These are phyloP conservation scores for Amniculicola lignicola DNA, from an alignment of 495 filamentous ascomycete genomes.

Conservation along the genomic window DNA sequence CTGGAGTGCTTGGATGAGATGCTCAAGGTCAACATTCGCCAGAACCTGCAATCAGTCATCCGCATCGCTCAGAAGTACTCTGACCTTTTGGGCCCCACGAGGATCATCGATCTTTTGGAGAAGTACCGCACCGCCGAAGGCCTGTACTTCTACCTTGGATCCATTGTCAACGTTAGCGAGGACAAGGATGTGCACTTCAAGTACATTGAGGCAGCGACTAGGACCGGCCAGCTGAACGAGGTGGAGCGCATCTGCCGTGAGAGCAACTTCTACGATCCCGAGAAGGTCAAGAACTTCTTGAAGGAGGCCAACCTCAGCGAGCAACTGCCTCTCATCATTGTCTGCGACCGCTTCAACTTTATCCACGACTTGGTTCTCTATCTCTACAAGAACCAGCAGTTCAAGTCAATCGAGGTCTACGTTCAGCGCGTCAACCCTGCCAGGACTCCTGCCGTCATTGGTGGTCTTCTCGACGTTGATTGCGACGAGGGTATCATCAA, in stretches of 20 bases:
- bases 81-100: slow-evolving; percentile 85
- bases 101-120: slow-evolving; percentile 90
- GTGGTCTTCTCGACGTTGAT: slow-evolving; percentile 93
- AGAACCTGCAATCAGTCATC: slow-evolving; percentile 90
- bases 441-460: slow-evolving; percentile 91
- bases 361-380: slow-evolving; percentile 96
- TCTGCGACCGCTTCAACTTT: slow-evolving; percentile 98
- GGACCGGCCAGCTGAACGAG: slow-evolving; percentile 85
- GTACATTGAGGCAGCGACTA: slow-evolving; percentile 96
- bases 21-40: slow-evolving; percentile 91
- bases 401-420: slow-evolving; percentile 98
- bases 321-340: slow-evolving; percentile 94
- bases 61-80: slow-evolving; percentile 97
- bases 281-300: slow-evolving; percentile 99
- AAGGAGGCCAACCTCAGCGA: slow-evolving; percentile 93
- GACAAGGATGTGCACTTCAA: slow-evolving; percentile 97
- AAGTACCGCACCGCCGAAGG: slow-evolving; percentile 96
- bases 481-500: slow-evolving; percentile 97
- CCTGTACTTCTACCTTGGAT: slow-evolving; percentile 95
- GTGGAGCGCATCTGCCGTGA: slow-evolving; percentile 97
- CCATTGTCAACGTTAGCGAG: slow-evolving; percentile 94
- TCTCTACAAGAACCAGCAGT: slow-evolving; percentile 98
- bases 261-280: slow-evolving; percentile 85
- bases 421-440: slow-evolving; percentile 97
- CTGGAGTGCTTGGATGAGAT: slow-evolving; percentile 93